Evolutionary conservation across 305 asterid species (phyloP).

Genomic region (Solanum chacoense): DNA sequence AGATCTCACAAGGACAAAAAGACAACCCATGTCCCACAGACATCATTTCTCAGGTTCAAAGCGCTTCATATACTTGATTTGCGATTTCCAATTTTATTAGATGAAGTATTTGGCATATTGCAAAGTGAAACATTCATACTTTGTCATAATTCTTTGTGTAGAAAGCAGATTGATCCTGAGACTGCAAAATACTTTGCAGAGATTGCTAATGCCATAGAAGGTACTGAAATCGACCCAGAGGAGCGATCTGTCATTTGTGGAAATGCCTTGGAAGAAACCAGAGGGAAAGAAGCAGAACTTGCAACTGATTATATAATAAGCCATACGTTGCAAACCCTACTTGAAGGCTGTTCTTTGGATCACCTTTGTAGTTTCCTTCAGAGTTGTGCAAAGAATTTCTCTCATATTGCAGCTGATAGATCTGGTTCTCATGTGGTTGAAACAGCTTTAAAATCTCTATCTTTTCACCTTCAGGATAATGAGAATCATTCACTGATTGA

Average conservation of each 20-base stretch:
- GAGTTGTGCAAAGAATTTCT: slow-evolving; percentile 43
- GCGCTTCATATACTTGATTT: background rate
- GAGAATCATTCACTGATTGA: slow-evolving; percentile 48
- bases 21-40: slow-evolving; percentile 13
- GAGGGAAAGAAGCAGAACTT: slow-evolving; percentile 84
- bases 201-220: slow-evolving; percentile 72
- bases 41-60: slow-evolving; percentile 58
- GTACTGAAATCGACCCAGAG: slow-evolving; percentile 61
- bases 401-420: slow-evolving; percentile 63
- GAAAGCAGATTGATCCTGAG: slow-evolving; percentile 81
- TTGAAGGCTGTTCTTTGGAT: slow-evolving; percentile 72
- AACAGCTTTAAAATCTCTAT: slow-evolving; percentile 78
- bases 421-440: slow-evolving; percentile 99
- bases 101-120: background rate
- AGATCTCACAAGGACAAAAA: slow-evolving; percentile 22
- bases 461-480: slow-evolving; percentile 57
- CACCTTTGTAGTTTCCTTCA: slow-evolving; percentile 64
- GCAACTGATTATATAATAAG: slow-evolving; percentile 91
- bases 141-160: slow-evolving; percentile 16
- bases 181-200: slow-evolving; percentile 73
- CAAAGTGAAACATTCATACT: background rate
- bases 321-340: slow-evolving; percentile 88
- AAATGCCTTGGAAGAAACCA: slow-evolving; percentile 88
- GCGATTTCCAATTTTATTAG: background rate
- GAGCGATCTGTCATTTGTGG: slow-evolving; percentile 71